A percentile compares a stretch with the other conserved stretches of the same genome.
Evolutionary conservation across 768 basidiomycete genomes (phyloP).

Genomic region (Termitomyces sp.): DNA sequence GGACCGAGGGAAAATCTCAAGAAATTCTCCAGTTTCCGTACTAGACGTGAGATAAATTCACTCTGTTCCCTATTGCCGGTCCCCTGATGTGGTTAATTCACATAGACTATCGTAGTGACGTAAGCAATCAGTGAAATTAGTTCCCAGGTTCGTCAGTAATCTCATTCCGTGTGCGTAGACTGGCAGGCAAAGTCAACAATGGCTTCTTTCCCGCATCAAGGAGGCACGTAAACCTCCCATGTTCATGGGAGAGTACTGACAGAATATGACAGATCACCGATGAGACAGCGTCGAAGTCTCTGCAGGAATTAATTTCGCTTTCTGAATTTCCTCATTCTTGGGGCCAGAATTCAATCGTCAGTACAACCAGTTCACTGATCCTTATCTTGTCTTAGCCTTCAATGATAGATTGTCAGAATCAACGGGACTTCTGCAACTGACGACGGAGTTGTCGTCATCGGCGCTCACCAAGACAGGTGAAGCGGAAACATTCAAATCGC

Average conservation of each 20-base stretch:
- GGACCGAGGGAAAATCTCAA: slow-evolving; percentile 64
- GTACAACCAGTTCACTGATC: slow-evolving; percentile 20
- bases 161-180: slow-evolving; percentile 48
- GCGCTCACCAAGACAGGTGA: slow-evolving; percentile 85
- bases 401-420: slow-evolving; percentile 68
- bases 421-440: slow-evolving; percentile 65
- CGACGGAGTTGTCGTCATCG: slow-evolving; percentile 64
- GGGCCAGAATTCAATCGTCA: slow-evolving; percentile 80
- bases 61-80: slow-evolving; percentile 8
- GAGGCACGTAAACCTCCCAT: slow-evolving; percentile 42
- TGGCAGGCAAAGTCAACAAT: slow-evolving; percentile 73
- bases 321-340: slow-evolving; percentile 77
- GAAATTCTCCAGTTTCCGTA: slow-evolving; percentile 70
- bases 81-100: slow-evolving; percentile 12
- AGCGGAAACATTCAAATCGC: slow-evolving; percentile 12
- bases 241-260: slow-evolving; percentile 4
- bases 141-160: slow-evolving; percentile 16
- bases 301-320: slow-evolving; percentile 59
- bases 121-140: slow-evolving; percentile 30
- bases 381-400: slow-evolving; percentile 13
- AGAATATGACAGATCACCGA: slow-evolving; percentile 54
- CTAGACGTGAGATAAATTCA: slow-evolving; percentile 54
- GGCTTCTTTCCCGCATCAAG: slow-evolving; percentile 67
- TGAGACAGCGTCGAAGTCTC: slow-evolving; percentile 54
- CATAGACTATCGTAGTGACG: slow-evolving; percentile 74